Percentiles rank a stretch among this genome's conserved stretches.
Evolutionary conservation across 306 rosid genomes (phyloP).

Genomic region (Pterocarpus macrocarpus): DNA sequence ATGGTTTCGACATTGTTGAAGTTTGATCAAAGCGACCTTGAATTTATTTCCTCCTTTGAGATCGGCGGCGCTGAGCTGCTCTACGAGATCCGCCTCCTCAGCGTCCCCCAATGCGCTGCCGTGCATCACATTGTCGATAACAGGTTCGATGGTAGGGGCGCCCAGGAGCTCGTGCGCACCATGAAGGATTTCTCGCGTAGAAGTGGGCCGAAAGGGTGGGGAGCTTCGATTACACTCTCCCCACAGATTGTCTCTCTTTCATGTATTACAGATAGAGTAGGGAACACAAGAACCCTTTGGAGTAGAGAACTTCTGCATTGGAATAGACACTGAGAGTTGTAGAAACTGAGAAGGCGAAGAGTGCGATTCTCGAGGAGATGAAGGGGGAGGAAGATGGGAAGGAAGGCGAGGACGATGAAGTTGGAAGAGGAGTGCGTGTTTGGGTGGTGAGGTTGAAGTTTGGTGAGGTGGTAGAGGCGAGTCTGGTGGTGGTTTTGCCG

Average conservation of each 20-base stretch:
- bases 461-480: slow-evolving; percentile 89
- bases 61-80: slow-evolving; percentile 70
- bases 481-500: slow-evolving; percentile 69
- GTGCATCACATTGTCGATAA: slow-evolving; percentile 61
- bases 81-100: slow-evolving; percentile 77
- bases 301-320: slow-evolving; percentile 53
- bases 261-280: slow-evolving; percentile 74
- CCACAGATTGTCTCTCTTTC: slow-evolving; percentile 79
- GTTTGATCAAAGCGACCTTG: slow-evolving; percentile 42
- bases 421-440: slow-evolving; percentile 43
- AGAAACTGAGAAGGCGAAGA: slow-evolving; percentile 62
- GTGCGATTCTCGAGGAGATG: slow-evolving; percentile 38
- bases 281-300: slow-evolving; percentile 61
- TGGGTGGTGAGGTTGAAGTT: slow-evolving; percentile 85
- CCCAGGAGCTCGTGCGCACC: slow-evolving; percentile 77
- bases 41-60: slow-evolving; percentile 60
- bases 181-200: slow-evolving; percentile 81
- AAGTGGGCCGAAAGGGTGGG: slow-evolving; percentile 74
- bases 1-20: too few species aligned
- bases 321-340: slow-evolving; percentile 67
- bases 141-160: slow-evolving; percentile 56
- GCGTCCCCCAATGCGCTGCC: slow-evolving; percentile 69
- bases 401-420: slow-evolving; percentile 20
- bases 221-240: slow-evolving; percentile 60
- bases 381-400: not conserved